Conservation (phyloP, 1,139 yeast species). For the Candida buenavistaensis region DNA sequence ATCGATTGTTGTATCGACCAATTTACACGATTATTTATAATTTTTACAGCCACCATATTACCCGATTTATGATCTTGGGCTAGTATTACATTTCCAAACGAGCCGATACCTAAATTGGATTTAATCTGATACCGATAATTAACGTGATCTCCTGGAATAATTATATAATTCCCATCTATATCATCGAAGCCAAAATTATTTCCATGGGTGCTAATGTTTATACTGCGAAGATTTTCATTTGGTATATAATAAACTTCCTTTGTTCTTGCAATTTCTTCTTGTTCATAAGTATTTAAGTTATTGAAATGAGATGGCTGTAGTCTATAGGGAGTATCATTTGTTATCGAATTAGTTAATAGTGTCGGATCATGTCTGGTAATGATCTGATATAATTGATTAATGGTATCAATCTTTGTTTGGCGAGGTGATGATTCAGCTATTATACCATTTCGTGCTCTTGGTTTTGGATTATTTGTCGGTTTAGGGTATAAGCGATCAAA, state of each 20-base stretch:
- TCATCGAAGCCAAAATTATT: slow-evolving; percentile 77
- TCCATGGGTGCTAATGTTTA: slow-evolving; percentile 45
- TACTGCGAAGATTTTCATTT: slow-evolving; percentile 21
- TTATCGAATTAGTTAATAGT: no score
- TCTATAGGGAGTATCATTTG: no score
- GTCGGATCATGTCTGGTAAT: no score
- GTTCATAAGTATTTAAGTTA: slow-evolving; percentile 47
- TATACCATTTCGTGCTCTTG: background rate
- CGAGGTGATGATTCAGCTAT: background rate
- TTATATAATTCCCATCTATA: slow-evolving; percentile 58
- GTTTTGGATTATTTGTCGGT: slow-evolving; percentile 3
- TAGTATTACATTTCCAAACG: slow-evolving; percentile 78
- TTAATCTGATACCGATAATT: slow-evolving; percentile 71
- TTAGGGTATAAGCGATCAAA: slow-evolving; percentile 14
- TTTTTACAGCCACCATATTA: slow-evolving; percentile 66
- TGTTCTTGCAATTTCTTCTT: slow-evolving; percentile 50
- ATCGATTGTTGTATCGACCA: slow-evolving; percentile 74
- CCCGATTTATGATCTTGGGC: slow-evolving; percentile 64
- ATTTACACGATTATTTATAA: slow-evolving; percentile 70
- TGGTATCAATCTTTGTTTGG: background rate
- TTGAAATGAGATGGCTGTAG: slow-evolving; percentile 11
- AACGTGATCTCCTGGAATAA: slow-evolving; percentile 66
- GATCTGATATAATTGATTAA: no score
- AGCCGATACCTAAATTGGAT: slow-evolving; percentile 69
- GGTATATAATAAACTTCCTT: slow-evolving; percentile 42